Evolutionary conservation across 805 yeast species (phyloP).

Genomic region (Metschnikowia reukaufii): DNA sequence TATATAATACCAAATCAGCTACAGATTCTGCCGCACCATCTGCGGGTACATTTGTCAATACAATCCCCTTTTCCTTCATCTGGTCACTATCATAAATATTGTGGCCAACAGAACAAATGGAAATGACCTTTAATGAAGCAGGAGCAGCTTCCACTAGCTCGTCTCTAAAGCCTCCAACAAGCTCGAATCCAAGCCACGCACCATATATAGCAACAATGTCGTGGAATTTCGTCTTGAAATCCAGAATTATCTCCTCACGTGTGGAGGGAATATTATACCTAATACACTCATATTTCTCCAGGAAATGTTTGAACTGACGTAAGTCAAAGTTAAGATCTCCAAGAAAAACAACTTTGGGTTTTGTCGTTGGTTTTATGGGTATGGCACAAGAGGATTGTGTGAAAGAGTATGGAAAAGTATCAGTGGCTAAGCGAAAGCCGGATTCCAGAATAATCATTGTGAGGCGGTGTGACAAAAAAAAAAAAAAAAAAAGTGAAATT

Average conservation of each 20-base stretch:
- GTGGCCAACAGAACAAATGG: constrained; percentile 58
- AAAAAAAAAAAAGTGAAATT: too few relatives aligned
- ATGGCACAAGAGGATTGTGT: too few relatives aligned
- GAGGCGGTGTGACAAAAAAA: too few relatives aligned
- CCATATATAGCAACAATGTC: constrained; percentile 55
- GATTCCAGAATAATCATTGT: too few relatives aligned
- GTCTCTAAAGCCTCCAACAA: constrained; percentile 50
- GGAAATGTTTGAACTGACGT: constrained; percentile 47
- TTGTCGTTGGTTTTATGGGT: too few relatives aligned
- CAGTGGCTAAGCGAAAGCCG: too few relatives aligned
- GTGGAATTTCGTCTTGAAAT: constrained; percentile 41
- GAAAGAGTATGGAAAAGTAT: too few relatives aligned
- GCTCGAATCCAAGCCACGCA: constrained; percentile 56
- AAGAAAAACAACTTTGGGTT: constrained; percentile 45
- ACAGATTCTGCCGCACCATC: constrained; percentile 68
- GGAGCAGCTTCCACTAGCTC: constrained; percentile 49
- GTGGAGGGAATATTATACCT: constrained; percentile 42
- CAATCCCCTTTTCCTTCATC: constrained; percentile 44
- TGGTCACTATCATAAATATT: constrained; percentile 49
- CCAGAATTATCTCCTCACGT: constrained; percentile 40
- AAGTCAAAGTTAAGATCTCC: constrained; percentile 49
- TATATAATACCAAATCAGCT: constrained; percentile 65
- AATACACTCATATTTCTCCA: constrained; percentile 36
- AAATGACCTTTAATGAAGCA: constrained; percentile 43
- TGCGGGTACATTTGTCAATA: constrained; percentile 57